Evolutionary conservation across 1,284 basidiomycete genomes (phyloP).

Genomic region (Phellopilus nigrolimitatus): DNA sequence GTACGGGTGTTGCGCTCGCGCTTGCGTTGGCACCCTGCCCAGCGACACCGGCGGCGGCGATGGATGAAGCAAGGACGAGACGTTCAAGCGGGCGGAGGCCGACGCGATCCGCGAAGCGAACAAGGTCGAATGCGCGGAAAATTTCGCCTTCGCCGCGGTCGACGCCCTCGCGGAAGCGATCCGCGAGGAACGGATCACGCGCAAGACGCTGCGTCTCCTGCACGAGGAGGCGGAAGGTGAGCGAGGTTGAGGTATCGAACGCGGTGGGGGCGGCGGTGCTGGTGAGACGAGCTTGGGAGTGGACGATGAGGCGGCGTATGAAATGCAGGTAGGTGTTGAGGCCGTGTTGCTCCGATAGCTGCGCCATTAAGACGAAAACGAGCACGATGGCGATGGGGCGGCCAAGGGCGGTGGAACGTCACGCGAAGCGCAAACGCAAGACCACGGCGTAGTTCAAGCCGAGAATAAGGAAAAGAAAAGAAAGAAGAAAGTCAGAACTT

Average conservation of each 20-base stretch:
- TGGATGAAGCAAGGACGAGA: slow-evolving; percentile 69
- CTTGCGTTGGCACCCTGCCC: not conserved
- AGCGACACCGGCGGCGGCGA: slow-evolving; percentile 54
- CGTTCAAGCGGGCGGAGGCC: slow-evolving; percentile 76
- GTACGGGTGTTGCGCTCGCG: not conserved
- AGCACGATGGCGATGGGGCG: not conserved
- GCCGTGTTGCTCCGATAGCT: slow-evolving; percentile 93
- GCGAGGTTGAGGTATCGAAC: slow-evolving; percentile 63
- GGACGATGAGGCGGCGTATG: slow-evolving; percentile 86
- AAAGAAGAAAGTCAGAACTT: slow-evolving; percentile 15
- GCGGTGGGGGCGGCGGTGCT: slow-evolving; percentile 51
- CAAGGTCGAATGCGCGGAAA: slow-evolving; percentile 75
- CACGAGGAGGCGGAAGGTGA: slow-evolving; percentile 79
- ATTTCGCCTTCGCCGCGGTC: slow-evolving; percentile 79
- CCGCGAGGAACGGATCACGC: slow-evolving; percentile 81
- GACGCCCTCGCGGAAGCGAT: slow-evolving; percentile 81
- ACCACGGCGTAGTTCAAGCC: not conserved
- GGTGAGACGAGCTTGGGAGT: slow-evolving; percentile 67
- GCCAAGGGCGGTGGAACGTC: not conserved
- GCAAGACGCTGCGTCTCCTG: slow-evolving; percentile 83
- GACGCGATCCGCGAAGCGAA: slow-evolving; percentile 72
- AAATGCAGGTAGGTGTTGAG: slow-evolving; percentile 94
- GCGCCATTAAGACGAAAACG: slow-evolving; percentile 19
- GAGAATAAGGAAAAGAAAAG: slow-evolving; percentile 1
- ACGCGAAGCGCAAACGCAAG: not conserved